Conservation (phyloP, 2,329 filamentous ascomycete genomes). For the Aureobasidium melanogenum region DNA sequence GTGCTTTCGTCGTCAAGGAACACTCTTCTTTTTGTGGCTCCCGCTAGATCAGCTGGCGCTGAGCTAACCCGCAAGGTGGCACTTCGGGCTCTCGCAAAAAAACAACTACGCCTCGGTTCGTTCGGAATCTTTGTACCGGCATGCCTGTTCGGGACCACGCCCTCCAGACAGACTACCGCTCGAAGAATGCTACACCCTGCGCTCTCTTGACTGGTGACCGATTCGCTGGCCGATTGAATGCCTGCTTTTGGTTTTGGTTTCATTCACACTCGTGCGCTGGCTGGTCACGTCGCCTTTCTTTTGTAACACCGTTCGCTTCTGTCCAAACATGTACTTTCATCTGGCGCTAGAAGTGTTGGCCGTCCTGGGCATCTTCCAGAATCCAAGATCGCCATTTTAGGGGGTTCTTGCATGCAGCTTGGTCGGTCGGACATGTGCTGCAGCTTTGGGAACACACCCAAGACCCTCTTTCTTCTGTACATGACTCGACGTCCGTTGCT, state of each 20-base stretch:
- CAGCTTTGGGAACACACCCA: background rate
- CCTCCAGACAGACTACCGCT: background rate
- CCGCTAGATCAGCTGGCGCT: constrained; percentile 4
- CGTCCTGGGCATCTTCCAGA: background rate
- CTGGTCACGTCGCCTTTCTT: background rate
- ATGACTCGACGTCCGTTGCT: background rate
- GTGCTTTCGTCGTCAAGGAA: constrained; percentile 6
- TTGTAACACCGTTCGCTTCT: constrained; percentile 3
- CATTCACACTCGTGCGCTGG: constrained; percentile 1
- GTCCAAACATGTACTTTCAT: background rate
- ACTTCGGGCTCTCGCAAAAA: constrained; percentile 1
- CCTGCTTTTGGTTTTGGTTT: background rate
- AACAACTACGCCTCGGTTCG: constrained; percentile 5
- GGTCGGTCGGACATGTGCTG: background rate
- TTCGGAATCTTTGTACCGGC: constrained; percentile 5
- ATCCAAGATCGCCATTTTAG: constrained; percentile 4
- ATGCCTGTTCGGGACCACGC: background rate
- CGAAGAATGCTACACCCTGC: background rate
- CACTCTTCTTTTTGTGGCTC: constrained; percentile 7
- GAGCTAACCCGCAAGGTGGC: constrained; percentile 10
- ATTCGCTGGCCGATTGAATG: background rate
- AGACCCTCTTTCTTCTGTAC: background rate
- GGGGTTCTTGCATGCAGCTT: constrained; percentile 7
- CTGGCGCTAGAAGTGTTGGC: background rate
- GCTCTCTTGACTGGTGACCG: constrained; percentile 4